Evolutionary conservation across 139 green algal species (phyloP).

Genomic region (Marvania coccoides): DNA sequence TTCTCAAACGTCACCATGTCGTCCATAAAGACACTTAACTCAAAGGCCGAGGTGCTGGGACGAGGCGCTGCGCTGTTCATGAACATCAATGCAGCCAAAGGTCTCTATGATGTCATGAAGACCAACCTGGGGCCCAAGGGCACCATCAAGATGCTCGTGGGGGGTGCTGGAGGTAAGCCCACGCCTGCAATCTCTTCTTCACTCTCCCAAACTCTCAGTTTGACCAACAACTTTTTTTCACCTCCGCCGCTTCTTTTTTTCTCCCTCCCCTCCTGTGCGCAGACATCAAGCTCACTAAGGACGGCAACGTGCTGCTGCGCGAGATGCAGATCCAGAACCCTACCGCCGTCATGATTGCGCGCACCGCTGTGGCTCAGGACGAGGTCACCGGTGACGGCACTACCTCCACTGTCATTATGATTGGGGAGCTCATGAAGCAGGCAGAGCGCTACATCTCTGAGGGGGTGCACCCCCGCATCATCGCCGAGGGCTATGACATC

Average conservation of each 20-base stretch:
- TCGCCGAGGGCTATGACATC: constrained; percentile 91
- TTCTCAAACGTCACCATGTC: constrained; percentile 44
- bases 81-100: constrained; percentile 98
- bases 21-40: constrained; percentile 81
- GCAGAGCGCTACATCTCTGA: constrained; percentile 90
- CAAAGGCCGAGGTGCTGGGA: constrained; percentile 92
- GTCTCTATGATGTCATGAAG: constrained; percentile 96
- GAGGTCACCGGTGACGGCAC: constrained; percentile 96
- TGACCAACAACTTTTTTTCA: neutral
- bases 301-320: constrained; percentile 89
- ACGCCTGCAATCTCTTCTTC: neutral
- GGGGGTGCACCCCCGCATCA: constrained; percentile 89
- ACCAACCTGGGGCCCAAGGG: constrained; percentile 94
- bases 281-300: constrained; percentile 98
- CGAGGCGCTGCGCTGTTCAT: constrained; percentile 87
- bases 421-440: constrained; percentile 98
- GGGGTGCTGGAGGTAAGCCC: constrained; percentile 70
- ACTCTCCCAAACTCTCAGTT: neutral
- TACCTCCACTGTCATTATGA: constrained; percentile 91
- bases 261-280: constrained; percentile 2
- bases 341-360: constrained; percentile 98
- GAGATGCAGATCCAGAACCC: constrained; percentile 99
- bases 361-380: constrained; percentile 94
- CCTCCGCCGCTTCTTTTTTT: neutral
- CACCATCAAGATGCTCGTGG: constrained; percentile 99